Base-by-base conservation (phyloP, 495 filamentous ascomycete species). In the Tuber microsphaerosporum region DNA sequence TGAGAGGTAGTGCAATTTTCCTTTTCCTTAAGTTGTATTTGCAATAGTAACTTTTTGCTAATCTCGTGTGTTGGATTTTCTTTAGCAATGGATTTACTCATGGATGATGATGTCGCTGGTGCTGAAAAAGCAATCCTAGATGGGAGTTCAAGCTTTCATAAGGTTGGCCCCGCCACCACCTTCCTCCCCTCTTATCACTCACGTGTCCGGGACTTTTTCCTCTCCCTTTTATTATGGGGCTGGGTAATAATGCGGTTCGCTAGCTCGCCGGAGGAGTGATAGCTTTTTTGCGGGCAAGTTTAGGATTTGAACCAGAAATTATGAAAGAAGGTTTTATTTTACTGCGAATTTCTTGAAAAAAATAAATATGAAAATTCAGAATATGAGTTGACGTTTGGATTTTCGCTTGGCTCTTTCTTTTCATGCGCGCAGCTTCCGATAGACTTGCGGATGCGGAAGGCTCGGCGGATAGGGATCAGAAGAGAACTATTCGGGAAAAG, bases 271-370 rank as follows among this genome's bases (percentile, higher is more conserved):
- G 90, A 81, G 92, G 93, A 51, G 89, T 97, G 42, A 89, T 94
- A 65, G 88, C 88, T 44, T 97, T 98, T 79, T 90, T 99, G 81
- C 87, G 89, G 77, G 94, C 94, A 61, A 92, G 94, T 19, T 85
- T 99, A 16, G 94, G 96, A 8, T 96, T 97, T 81, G 95, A 99
- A 84, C 92, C 94, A 79, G 93, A 95, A n/a, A 86, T 97, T 74
- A 96, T 99, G 92, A 89, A 89, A 76, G 90, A 97, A 86, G 90
- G 89, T 90, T 31, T 70, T 85, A 74, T 65, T 61, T 68, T n/a
- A 70, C 41, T 81, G 39, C 46, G 14, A 20, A 46, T 48, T 69
- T 61, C 73, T 37, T 77, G 19, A 61, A 43, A n/a, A 56, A 56
- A 39, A 61, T 12, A 45, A 72, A 61, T 74, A 19, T 44, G n/a